Conservation (phyloP, 495 filamentous ascomycete genomes). For the Acidiella bohemica region DNA sequence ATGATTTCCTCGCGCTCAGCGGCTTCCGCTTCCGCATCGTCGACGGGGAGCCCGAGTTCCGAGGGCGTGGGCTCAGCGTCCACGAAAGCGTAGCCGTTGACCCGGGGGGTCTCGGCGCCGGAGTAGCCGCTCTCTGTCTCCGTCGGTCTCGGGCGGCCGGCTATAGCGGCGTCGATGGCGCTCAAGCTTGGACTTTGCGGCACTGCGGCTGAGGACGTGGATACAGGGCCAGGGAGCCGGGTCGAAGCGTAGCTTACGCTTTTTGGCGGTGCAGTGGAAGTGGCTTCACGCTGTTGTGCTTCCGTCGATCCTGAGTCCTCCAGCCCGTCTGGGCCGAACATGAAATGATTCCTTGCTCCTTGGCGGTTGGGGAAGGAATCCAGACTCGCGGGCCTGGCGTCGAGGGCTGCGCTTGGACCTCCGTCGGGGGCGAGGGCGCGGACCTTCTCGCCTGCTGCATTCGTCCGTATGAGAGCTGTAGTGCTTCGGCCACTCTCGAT, state of each 20-base stretch:
- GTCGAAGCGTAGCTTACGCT: slow-evolving; percentile 76
- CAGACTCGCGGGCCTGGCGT: slow-evolving; percentile 63
- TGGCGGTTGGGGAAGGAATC: slow-evolving; percentile 54
- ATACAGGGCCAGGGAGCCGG: slow-evolving; percentile 26
- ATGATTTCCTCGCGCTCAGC: slow-evolving; percentile 22
- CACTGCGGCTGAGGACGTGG: slow-evolving; percentile 26
- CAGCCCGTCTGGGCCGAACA: slow-evolving; percentile 68
- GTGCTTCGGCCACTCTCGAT: slow-evolving; percentile 29
- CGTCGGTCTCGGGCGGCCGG: slow-evolving; percentile 50
- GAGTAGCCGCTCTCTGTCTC: slow-evolving; percentile 52
- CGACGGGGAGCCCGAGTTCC: slow-evolving; percentile 18
- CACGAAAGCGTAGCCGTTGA: slow-evolving; percentile 89
- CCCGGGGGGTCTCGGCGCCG: slow-evolving; percentile 66
- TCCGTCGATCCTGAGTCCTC: slow-evolving; percentile 55
- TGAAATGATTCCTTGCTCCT: slow-evolving; percentile 63
- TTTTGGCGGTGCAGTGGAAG: slow-evolving; percentile 64
- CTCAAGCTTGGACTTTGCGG: slow-evolving; percentile 73
- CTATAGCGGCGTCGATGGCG: slow-evolving; percentile 73
- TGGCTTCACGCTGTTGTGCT: slow-evolving; percentile 49
- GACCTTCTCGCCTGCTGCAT: slow-evolving; percentile 8
- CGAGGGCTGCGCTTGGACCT: slow-evolving; percentile 33
- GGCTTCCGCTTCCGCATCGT: slow-evolving; percentile 16
- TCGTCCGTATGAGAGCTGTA: slow-evolving; percentile 17
- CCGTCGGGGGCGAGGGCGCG: slow-evolving; percentile 2
- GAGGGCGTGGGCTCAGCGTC: slow-evolving; percentile 45